Base-by-base conservation (phyloP, 768 basidiomycete species). In the Termitomyces sp. region DNA sequence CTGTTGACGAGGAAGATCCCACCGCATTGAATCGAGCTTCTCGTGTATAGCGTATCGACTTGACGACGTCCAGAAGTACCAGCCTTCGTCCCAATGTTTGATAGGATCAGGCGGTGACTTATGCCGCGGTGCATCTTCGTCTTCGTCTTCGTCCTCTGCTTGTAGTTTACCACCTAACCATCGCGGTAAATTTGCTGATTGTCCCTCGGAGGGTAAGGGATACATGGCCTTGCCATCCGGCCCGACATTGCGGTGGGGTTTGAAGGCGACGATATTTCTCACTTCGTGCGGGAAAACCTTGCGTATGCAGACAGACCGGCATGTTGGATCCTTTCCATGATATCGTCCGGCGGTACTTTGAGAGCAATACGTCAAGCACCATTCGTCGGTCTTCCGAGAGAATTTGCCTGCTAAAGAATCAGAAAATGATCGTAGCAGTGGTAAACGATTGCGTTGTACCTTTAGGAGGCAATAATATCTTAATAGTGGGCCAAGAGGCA, bases 1-100 rank as follows among this genome's bases (percentile, higher is more conserved):
- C 42, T 74, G 72, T 67, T 88, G 87, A 45, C 67, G 64, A 53
- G 74, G 75, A 42, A 90, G 71, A 56, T 78, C 80, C 54, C 73
- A 64, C 60, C 74, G 75, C 87, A 90, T 89, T 47, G 75, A 72
- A 17, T 78, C 69, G 48, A 84, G 67, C 62, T 81, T 83, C 64
- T 85, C 79, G 59, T 77, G 72, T 8, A 78, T 74, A 11, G 77
- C 80, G 65, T 72, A 74, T 46, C 76, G 73, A 47, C 75, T 82
- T 52, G 73, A 74, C 15, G 80, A 79, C 49, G 80, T 77, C 87
- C 87, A 90, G 41, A 91, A 62, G 63, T 91, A 91, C 78, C 80
- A 86, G 5, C 88, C 88, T 62, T 84, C 81, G 54, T 87, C 77
- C 88, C 88, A 91, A 62, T 79, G 77, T 58, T 78, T 82, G 41